Conservation (phyloP, 257 asterid species). For the Osmanthus fragrans region DNA sequence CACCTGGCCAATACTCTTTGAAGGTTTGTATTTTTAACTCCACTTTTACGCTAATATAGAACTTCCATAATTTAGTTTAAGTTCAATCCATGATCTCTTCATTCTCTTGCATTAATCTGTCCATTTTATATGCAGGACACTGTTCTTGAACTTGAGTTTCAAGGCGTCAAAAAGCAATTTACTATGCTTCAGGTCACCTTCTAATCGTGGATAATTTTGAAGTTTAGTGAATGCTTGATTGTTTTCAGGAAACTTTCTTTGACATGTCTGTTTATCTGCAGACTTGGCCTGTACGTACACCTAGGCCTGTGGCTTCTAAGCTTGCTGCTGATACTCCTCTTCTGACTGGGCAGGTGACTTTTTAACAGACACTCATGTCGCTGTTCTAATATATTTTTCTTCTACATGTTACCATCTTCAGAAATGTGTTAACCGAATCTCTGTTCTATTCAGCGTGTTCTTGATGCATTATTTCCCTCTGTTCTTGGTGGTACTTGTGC, state of each 20-base stretch:
- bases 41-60: constrained; percentile 16
- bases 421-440: constrained; percentile 29
- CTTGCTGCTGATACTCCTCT: constrained; percentile 99
- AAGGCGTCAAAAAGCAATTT: constrained; percentile 84
- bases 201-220: constrained; percentile 12
- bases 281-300: constrained; percentile 98
- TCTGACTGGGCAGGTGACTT: constrained; percentile 94
- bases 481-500: constrained; percentile 99
- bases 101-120: constrained; percentile 20
- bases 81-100: background rate
- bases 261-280: constrained; percentile 37
- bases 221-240: constrained; percentile 7
- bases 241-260: background rate
- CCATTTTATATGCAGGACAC: constrained; percentile 68
- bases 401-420: background rate
- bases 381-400: background rate
- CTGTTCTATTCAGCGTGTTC: constrained; percentile 79
- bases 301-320: constrained; percentile 94
- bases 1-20: constrained; percentile 88
- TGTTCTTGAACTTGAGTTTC: constrained; percentile 98
- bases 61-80: constrained; percentile 9
- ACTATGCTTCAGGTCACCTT: constrained; percentile 95
- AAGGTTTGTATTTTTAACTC: constrained; percentile 53
- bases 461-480: constrained; percentile 96
- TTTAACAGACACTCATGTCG: constrained; percentile 4